These are phyloP conservation scores for Aspergillus leporis DNA, from an alignment of 495 filamentous ascomycete species.

Conservation along the genomic window DNA sequence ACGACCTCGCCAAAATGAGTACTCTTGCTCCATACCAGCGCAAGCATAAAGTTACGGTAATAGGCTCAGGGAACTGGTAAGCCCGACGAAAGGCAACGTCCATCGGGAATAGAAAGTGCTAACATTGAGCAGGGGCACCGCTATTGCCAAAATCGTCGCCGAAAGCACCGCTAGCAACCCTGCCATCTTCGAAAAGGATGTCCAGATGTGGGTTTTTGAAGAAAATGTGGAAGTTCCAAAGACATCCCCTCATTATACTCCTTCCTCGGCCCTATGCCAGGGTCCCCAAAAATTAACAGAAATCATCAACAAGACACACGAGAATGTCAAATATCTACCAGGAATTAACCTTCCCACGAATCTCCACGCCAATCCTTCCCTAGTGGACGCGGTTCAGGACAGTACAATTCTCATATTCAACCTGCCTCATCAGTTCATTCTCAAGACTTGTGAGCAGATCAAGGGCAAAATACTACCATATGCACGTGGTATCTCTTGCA, in stretches of 20 bases:
- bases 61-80: conserved; percentile 97
- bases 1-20: conserved; percentile 35
- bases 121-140: conserved; percentile 68
- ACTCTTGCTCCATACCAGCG: conserved; percentile 47
- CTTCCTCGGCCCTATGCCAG: conserved; percentile 53
- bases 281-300: conserved; percentile 80
- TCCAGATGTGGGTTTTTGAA: conserved; percentile 98
- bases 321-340: conserved; percentile 97
- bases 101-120: conserved; percentile 8
- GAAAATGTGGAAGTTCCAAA: conserved; percentile 77
- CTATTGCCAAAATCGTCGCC: conserved; percentile 94
- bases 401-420: conserved; percentile 93
- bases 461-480: conserved; percentile 87
- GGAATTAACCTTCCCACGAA: conserved; percentile 80
- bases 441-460: conserved; percentile 79
- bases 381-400: conserved; percentile 77
- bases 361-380: conserved; percentile 84
- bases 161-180: conserved; percentile 81
- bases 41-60: conserved; percentile 91
- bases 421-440: conserved; percentile 97
- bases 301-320: conserved; percentile 88
- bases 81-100: conserved; percentile 17
- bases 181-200: conserved; percentile 79
- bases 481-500: conserved; percentile 93
- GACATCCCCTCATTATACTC: conserved; percentile 59